These are phyloP conservation scores for Cubamyces sp. DNA, from an alignment of 768 basidiomycete genomes.

Conservation along the genomic window DNA sequence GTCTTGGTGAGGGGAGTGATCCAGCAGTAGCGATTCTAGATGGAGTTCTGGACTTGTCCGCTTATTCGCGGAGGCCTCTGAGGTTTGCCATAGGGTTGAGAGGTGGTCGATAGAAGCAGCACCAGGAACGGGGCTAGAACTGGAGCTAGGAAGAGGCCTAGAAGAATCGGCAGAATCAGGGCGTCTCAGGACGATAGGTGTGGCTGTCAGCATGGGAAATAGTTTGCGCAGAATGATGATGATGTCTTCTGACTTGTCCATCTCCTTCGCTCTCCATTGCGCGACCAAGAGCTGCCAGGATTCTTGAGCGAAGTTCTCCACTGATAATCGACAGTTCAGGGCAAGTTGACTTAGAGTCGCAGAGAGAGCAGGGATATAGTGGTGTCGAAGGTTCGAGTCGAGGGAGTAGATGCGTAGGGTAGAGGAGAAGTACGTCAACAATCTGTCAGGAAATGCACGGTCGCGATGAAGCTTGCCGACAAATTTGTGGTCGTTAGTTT, in stretches of 20 bases:
- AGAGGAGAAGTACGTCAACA: conserved; percentile 61
- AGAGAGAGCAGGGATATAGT: conserved; percentile 72
- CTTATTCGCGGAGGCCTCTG: conserved; percentile 65
- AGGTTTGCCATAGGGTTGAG: conserved; percentile 51
- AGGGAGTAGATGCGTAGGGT: conserved; percentile 69
- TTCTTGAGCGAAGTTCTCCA: conserved; percentile 60
- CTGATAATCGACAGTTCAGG: conserved; percentile 66
- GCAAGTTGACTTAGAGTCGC: conserved; percentile 75
- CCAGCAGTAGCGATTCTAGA: conserved; percentile 66
- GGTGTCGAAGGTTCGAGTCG: conserved; percentile 80
- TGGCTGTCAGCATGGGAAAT: conserved; percentile 56
- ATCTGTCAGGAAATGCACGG: conserved; percentile 43
- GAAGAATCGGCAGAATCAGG: too few relatives aligned
- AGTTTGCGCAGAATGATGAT: conserved; percentile 72
- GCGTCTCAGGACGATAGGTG: conserved; percentile 7
- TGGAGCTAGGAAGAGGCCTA: too few relatives aligned
- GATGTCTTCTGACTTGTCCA: conserved; percentile 75
- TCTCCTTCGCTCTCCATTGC: conserved; percentile 83
- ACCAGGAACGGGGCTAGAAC: conserved; percentile 15
- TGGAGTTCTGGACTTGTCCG: conserved; percentile 70
- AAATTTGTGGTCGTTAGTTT: conserved; percentile 24
- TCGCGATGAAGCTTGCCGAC: too few relatives aligned
- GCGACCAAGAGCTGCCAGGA: conserved; percentile 68
- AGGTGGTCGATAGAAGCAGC: conserved; percentile 21
- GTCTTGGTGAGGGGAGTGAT: conserved; percentile 26